A percentile compares a stretch with the other conserved stretches of the same genome.
phyloP scores from a whole-genome alignment of 306 rosid species.

The Notholithocarpus densiflorus region DNA sequence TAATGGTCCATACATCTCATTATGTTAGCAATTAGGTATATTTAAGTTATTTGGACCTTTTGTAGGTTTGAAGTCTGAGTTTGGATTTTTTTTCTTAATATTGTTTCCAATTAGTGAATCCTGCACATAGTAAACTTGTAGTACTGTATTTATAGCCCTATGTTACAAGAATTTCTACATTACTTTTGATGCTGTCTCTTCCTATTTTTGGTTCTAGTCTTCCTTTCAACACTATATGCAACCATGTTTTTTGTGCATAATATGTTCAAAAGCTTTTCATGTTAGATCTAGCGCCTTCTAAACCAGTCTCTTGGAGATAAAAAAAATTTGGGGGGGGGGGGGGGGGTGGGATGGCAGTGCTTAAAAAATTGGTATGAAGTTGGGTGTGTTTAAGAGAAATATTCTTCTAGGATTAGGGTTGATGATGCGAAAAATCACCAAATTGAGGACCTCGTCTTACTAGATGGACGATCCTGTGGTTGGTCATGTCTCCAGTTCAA shows the following conservation, averaged over 20 bases:
- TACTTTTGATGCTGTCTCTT: not conserved
- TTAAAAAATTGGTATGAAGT: not conserved
- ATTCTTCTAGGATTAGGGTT: not conserved
- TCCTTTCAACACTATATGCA: not conserved
- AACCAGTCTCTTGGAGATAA: no score
- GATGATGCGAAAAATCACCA: no score
- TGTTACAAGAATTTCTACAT: not conserved
- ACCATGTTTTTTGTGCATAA: not conserved
- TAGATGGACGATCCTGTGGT: no score
- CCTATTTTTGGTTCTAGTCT: not conserved
- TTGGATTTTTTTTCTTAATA: not conserved
- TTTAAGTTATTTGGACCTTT: no score
- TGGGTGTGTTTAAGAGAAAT: not conserved
- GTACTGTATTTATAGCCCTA: no score
- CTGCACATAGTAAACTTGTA: no score
- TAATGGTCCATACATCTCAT: not conserved
- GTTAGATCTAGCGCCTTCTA: not conserved
- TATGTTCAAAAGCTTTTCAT: not conserved
- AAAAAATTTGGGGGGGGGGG: no score
- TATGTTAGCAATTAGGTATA: no score
- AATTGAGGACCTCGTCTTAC: no score
- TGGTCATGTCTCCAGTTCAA: no score
- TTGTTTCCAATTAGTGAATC: not conserved
- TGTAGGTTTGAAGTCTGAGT: no score
- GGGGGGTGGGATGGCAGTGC: not conserved